These are phyloP conservation scores for Glonium stellatum DNA, from an alignment of 495 filamentous ascomycete species.

Conservation along the genomic window DNA sequence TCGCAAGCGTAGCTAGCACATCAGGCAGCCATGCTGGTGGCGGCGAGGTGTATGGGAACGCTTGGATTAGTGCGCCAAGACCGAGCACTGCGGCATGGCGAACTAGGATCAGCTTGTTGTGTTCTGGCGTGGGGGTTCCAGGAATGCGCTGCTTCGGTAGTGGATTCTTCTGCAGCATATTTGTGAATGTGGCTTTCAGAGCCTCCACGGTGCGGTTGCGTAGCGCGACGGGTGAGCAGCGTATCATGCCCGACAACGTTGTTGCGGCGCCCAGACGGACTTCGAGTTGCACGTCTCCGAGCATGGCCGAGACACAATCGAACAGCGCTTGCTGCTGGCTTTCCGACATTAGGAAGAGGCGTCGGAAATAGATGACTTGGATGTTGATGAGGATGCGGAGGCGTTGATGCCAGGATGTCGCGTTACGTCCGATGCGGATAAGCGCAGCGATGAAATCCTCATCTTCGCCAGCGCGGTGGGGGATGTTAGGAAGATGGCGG, in stretches of 20 bases:
- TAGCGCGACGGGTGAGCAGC: conserved; percentile 80
- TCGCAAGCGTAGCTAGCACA: conserved; percentile 78
- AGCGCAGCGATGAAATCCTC: conserved; percentile 74
- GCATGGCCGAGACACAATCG: conserved; percentile 86
- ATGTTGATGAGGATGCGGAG: conserved; percentile 97
- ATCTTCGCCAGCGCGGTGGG: conserved; percentile 79
- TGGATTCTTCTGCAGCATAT: conserved; percentile 68
- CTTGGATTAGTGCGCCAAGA: conserved; percentile 82
- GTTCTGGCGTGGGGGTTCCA: conserved; percentile 72
- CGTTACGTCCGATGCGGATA: conserved; percentile 79
- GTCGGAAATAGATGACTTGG: conserved; percentile 97
- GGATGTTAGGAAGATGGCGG: conserved; percentile 92
- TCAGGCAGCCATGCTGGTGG: conserved; percentile 92
- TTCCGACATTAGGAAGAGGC: conserved; percentile 82
- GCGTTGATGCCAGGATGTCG: conserved; percentile 92
- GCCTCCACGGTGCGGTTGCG: conserved; percentile 67
- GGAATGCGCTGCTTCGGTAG: conserved; percentile 63
- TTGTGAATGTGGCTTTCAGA: conserved; percentile 72
- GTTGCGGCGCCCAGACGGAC: conserved; percentile 87
- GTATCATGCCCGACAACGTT: conserved; percentile 94
- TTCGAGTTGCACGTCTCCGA: conserved; percentile 85
- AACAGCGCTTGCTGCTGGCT: conserved; percentile 73
- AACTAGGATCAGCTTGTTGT: conserved; percentile 67
- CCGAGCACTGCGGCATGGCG: conserved; percentile 91
- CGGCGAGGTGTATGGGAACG: conserved; percentile 94